These are phyloP conservation scores for Pichia cactophila DNA, from an alignment of 1,139 yeast genomes.

Conservation along the genomic window DNA sequence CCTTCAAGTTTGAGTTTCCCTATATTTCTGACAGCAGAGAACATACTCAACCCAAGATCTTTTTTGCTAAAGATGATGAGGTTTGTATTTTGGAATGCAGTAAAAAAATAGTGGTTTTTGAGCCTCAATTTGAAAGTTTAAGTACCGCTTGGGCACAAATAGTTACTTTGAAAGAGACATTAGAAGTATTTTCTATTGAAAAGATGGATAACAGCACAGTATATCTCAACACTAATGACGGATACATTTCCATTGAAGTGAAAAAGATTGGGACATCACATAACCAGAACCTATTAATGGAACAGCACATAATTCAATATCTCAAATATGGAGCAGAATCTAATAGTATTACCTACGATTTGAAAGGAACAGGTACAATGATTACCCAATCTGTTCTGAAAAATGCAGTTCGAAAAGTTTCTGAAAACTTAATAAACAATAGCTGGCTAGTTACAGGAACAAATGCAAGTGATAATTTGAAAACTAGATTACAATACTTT, in stretches of 20 bases:
- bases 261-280: slow-evolving; percentile 2
- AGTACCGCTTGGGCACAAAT: slow-evolving; percentile 8
- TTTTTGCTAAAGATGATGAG: not conserved
- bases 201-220: slow-evolving; percentile 27
- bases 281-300: slow-evolving; percentile 19
- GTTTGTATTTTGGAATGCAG: not conserved
- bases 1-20: not conserved
- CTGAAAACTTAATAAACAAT: slow-evolving; percentile 42
- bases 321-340: slow-evolving; percentile 47
- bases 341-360: slow-evolving; percentile 53
- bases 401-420: slow-evolving; percentile 42
- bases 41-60: not conserved
- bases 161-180: slow-evolving; percentile 3
- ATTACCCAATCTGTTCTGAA: slow-evolving; percentile 34
- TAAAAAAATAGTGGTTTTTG: not conserved
- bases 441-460: slow-evolving; percentile 9
- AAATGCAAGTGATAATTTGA: slow-evolving; percentile 36
- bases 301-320: slow-evolving; percentile 76
- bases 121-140: not conserved
- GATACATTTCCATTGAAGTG: slow-evolving; percentile 54
- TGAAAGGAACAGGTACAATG: slow-evolving; percentile 30
- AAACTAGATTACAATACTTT: slow-evolving; percentile 33
- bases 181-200: slow-evolving; percentile 3
- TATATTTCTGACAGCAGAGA: not conserved
- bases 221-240: slow-evolving; percentile 47